Conservation (phyloP, 768 basidiomycete genomes). For the Tulasnella sp. region DNA sequence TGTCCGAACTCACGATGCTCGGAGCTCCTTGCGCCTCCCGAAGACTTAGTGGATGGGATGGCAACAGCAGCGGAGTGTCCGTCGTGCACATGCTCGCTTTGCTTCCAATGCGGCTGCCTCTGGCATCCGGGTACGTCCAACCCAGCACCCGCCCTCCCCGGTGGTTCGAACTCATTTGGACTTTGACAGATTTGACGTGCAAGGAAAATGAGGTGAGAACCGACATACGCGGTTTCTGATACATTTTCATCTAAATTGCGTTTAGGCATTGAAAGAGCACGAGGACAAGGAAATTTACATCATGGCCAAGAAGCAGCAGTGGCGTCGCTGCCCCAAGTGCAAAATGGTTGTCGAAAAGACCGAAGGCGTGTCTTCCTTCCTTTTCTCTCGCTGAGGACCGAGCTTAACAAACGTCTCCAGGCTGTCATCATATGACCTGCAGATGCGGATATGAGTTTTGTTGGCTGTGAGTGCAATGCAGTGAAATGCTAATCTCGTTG, state of each 20-base stretch:
- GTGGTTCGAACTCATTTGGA: background rate
- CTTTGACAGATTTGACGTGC: background rate
- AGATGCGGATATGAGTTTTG: background rate
- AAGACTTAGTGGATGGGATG: background rate
- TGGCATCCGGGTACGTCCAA: conserved; percentile 1
- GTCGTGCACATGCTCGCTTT: background rate
- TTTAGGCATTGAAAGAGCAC: background rate
- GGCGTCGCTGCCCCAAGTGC: conserved; percentile 1
- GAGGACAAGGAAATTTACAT: background rate
- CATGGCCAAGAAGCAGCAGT: background rate
- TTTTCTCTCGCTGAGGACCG: background rate
- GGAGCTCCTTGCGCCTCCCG: background rate
- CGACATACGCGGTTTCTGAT: background rate
- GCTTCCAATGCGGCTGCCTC: background rate
- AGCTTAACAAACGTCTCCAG: background rate
- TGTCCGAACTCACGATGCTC: background rate
- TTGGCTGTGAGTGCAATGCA: background rate
- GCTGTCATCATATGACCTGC: conserved; percentile 5
- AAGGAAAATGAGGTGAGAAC: conserved; percentile 2
- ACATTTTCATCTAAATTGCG: background rate
- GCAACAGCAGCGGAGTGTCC: background rate
- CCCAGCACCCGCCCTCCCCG: background rate
- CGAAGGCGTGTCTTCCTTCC: background rate
- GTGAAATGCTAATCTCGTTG: background rate
- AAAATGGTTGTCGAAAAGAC: conserved; percentile 1